These are phyloP conservation scores for Psilocybe cubensis DNA, from an alignment of 768 basidiomycete species.

Conservation along the genomic window DNA sequence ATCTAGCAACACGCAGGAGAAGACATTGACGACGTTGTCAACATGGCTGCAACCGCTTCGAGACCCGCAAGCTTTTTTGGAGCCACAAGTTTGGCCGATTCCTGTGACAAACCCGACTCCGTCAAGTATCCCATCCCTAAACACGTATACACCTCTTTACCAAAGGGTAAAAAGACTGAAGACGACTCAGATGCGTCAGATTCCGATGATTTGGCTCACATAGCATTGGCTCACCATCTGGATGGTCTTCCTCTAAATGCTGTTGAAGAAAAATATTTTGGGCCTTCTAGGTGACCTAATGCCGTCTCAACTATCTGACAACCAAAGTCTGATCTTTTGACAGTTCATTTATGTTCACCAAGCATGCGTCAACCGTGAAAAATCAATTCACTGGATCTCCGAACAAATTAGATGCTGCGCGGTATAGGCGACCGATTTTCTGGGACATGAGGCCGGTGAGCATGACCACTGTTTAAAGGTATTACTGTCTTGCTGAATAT, in stretches of 20 bases:
- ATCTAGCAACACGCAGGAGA: conserved; percentile 23
- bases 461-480: neutral
- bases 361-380: conserved; percentile 46
- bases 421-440: conserved; percentile 27
- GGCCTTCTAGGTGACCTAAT: conserved; percentile 35
- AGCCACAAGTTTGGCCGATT: neutral
- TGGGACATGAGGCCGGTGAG: conserved; percentile 35
- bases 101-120: conserved; percentile 4
- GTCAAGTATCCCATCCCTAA: conserved; percentile 19
- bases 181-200: conserved; percentile 22
- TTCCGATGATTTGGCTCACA: conserved; percentile 33
- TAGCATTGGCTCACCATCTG: conserved; percentile 35
- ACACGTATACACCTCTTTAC: conserved; percentile 7
- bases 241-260: conserved; percentile 31
- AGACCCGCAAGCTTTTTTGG: neutral
- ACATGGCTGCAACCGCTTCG: neutral
- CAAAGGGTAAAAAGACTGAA: conserved; percentile 10
- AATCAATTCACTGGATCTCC: conserved; percentile 35
- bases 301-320: neutral
- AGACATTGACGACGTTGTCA: conserved; percentile 20
- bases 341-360: conserved; percentile 46
- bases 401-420: conserved; percentile 12
- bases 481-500: neutral
- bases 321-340: neutral
- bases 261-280: conserved; percentile 42